phyloP scores from a whole-genome alignment of 495 filamentous ascomycete genomes.

The Daldinia vernicosa region DNA sequence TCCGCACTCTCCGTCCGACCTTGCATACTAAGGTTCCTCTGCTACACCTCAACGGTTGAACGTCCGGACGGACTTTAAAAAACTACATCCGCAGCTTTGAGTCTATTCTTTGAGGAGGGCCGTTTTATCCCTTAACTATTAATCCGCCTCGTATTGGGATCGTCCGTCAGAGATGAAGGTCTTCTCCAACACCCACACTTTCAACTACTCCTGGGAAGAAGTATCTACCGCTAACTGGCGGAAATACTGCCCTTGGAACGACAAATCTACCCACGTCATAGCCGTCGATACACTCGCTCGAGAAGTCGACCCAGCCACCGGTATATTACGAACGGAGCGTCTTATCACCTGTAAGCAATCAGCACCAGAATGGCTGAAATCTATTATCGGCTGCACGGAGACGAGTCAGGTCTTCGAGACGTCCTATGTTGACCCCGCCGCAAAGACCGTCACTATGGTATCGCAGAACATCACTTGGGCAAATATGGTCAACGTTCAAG shows the following conservation, averaged over 20 bases:
- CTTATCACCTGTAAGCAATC: conserved; percentile 94
- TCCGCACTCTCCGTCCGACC: conserved; percentile 38
- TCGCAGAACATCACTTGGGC: conserved; percentile 89
- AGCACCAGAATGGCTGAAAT: conserved; percentile 84
- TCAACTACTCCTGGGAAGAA: conserved; percentile 98
- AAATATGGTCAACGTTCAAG: conserved; percentile 86
- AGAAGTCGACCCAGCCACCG: conserved; percentile 78
- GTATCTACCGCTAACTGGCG: conserved; percentile 99
- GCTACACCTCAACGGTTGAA: neutral
- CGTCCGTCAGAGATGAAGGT: conserved; percentile 79
- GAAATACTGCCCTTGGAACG: conserved; percentile 99
- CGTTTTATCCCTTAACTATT: neutral
- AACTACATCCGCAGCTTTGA: neutral
- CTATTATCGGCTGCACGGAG: conserved; percentile 73
- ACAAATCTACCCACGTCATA: conserved; percentile 91
- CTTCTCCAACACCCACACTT: conserved; percentile 85
- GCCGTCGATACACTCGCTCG: conserved; percentile 92
- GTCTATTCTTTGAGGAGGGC: neutral
- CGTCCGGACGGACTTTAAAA: neutral
- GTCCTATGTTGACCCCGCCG: conserved; percentile 85
- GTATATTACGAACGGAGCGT: conserved; percentile 94
- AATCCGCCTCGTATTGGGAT: conserved; percentile 7
- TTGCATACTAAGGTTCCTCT: conserved; percentile 2
- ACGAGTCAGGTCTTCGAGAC: conserved; percentile 92
- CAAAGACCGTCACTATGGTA: conserved; percentile 91